Evolutionary conservation across 495 filamentous ascomycete species (phyloP).

Genomic region (Xylaria longipes): DNA sequence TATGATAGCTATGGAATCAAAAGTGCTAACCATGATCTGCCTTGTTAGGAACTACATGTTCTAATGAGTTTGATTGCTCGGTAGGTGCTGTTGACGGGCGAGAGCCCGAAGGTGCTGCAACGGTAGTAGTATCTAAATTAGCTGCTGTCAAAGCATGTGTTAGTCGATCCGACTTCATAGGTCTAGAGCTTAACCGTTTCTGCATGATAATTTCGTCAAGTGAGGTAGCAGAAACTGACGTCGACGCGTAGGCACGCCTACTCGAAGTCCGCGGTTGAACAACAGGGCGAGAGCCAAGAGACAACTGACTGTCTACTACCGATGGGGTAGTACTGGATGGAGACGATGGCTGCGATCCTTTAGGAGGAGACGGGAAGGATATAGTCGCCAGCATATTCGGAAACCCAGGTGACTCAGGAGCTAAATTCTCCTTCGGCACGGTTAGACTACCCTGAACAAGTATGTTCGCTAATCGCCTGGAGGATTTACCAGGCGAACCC

Average conservation of each 20-base stretch:
- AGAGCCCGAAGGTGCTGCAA: not conserved
- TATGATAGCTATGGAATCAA: not conserved
- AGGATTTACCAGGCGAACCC: not conserved
- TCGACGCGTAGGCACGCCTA: slow-evolving; percentile 25
- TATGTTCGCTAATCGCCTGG: not conserved
- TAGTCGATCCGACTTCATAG: not conserved
- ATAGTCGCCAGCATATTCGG: slow-evolving; percentile 37
- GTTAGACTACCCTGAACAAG: slow-evolving; percentile 16
- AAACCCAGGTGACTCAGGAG: slow-evolving; percentile 37
- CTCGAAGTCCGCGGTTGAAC: slow-evolving; percentile 32
- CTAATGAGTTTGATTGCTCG: not conserved
- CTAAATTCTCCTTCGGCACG: slow-evolving; percentile 21
- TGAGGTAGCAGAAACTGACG: slow-evolving; percentile 19
- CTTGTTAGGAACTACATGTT: not conserved
- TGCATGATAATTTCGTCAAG: slow-evolving; percentile 31
- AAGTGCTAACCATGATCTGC: slow-evolving; percentile 7
- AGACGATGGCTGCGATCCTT: slow-evolving; percentile 27
- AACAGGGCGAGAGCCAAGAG: not conserved
- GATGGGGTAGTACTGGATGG: slow-evolving; percentile 22
- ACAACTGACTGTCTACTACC: slow-evolving; percentile 7
- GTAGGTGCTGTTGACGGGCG: not conserved
- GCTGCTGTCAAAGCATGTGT: not conserved
- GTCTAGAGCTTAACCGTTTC: not conserved
- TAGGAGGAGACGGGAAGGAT: slow-evolving; percentile 34
- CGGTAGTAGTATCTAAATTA: not conserved